These are phyloP conservation scores for Coelastrella sp. DNA, from an alignment of 139 green algal species.

Conservation along the genomic window DNA sequence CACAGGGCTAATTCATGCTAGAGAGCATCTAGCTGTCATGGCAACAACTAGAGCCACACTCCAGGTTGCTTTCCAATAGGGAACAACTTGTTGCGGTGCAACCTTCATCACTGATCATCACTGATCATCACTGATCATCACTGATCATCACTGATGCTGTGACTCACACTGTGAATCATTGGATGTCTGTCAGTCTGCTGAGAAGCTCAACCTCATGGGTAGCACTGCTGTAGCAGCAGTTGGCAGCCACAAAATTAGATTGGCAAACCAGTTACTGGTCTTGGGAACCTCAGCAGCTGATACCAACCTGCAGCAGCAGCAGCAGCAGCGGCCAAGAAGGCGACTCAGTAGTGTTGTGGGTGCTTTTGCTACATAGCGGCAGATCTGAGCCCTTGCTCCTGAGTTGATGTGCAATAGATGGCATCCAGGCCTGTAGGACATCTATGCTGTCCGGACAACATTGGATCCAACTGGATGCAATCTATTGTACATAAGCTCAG, in stretches of 20 bases:
- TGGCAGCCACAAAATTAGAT: slow-evolving; percentile 46
- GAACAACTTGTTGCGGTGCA: no score
- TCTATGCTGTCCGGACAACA: no score
- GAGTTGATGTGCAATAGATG: not conserved
- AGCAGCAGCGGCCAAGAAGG: not conserved
- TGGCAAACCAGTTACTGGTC: slow-evolving; percentile 39
- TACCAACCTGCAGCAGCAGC: slow-evolving; percentile 36
- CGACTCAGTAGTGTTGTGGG: no score
- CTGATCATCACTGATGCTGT: not conserved
- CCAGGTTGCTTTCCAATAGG: no score
- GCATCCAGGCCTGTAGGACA: no score
- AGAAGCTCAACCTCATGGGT: slow-evolving; percentile 40
- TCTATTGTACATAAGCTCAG: no score
- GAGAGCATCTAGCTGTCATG: no score
- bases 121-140: not conserved
- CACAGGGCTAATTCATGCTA: no score
- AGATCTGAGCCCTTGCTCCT: not conserved
- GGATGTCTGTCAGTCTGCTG: not conserved
- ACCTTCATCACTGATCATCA: no score
- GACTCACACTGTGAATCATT: not conserved
- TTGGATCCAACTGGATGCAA: no score
- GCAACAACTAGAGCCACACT: no score
- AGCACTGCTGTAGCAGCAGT: slow-evolving; percentile 36
- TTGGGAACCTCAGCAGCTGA: slow-evolving; percentile 40
- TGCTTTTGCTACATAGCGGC: not conserved